Conservation (phyloP, 1,284 basidiomycete genomes). For the Rhodotorula sp. region DNA sequence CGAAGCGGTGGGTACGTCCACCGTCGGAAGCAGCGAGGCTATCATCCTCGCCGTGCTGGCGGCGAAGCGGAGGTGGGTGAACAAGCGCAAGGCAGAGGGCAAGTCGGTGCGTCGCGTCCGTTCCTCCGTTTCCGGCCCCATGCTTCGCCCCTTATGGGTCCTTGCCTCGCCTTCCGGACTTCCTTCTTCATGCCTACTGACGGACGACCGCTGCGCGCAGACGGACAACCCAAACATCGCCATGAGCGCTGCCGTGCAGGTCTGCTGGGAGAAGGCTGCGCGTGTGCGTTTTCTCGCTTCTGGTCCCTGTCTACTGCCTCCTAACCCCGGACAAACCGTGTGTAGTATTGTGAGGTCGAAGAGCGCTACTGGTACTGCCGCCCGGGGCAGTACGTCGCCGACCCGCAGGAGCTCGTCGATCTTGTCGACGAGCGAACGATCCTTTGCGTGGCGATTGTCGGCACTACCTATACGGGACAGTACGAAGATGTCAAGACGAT, state of each 20-base stretch:
- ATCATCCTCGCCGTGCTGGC: slow-evolving; percentile 51
- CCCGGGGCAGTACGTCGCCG: slow-evolving; percentile 50
- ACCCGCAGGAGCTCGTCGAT: slow-evolving; percentile 55
- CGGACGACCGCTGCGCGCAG: neutral
- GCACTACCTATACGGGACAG: slow-evolving; percentile 40
- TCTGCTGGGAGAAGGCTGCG: slow-evolving; percentile 50
- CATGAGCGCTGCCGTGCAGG: slow-evolving; percentile 51
- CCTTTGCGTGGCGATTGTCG: slow-evolving; percentile 52
- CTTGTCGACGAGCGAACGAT: slow-evolving; percentile 54
- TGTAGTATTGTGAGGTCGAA: slow-evolving; percentile 49
- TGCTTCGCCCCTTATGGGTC: too few relatives aligned
- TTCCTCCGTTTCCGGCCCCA: neutral
- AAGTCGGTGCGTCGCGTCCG: slow-evolving; percentile 33
- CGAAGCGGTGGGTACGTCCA: slow-evolving; percentile 48
- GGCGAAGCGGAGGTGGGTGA: slow-evolving; percentile 49
- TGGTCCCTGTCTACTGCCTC: too few relatives aligned
- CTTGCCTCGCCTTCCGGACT: too few relatives aligned
- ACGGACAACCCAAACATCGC: slow-evolving; percentile 50
- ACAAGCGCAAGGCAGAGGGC: slow-evolving; percentile 48
- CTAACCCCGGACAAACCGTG: neutral
- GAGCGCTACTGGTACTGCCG: slow-evolving; percentile 39
- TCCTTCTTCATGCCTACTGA: too few relatives aligned
- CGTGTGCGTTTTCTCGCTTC: slow-evolving; percentile 7
- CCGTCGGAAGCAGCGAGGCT: slow-evolving; percentile 50
- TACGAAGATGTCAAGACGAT: slow-evolving; percentile 50